Evolutionary conservation across 2,329 filamentous ascomycete genomes (phyloP), one percentile per base, ranked within the genome.

Genomic region (Exserohilum rostratum): DNA sequence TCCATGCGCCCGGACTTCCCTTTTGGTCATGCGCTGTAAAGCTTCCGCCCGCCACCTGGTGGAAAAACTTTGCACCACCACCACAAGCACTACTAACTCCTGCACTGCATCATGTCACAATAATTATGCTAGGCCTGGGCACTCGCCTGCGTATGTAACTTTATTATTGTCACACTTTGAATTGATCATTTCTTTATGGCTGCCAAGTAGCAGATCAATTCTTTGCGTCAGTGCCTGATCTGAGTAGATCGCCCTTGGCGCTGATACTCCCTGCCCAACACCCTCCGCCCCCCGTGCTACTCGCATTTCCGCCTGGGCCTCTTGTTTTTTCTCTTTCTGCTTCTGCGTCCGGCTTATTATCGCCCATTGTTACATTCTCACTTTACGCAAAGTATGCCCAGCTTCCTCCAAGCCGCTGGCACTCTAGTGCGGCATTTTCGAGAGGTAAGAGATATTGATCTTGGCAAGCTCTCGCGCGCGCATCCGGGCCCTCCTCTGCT

Each of bases 181-280:
- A 34, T 20, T 29, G 13, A 44, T 43, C 20, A 12, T 42, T 46
- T 53, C 22, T 25, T 7, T 49, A 44, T 50, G 43, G 35, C 44
- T 34, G 49, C 48, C 50, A 47, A 48, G 46, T 39, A 38, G 57
- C 31, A 58, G 49, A 60, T 60, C 51, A 46, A 46, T 58, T 45
- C 55, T 55, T 54, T 46, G 46, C 52, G 33, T 53, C 49, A 53
- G 47, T 31, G 39, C 43, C 43, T 45, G 45, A 55, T 49, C 38
- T 29, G 42, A 50, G 57, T 46, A 56, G 60, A 62, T 60, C 46
- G 40, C 47, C 35, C 60, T 62, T 55, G 57, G 60, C 57, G 46
- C 54, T 59, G 45, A 35, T 43, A 45, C 37, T 44, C 46, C 34
- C 43, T 33, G 38, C 50, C 50, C 53, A 49, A 44, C 46, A 38